Evolutionary conservation across 108 stramenopile species (phyloP), one percentile per base, ranked within the genome.

Genomic region (Cylindrotheca closterium): DNA sequence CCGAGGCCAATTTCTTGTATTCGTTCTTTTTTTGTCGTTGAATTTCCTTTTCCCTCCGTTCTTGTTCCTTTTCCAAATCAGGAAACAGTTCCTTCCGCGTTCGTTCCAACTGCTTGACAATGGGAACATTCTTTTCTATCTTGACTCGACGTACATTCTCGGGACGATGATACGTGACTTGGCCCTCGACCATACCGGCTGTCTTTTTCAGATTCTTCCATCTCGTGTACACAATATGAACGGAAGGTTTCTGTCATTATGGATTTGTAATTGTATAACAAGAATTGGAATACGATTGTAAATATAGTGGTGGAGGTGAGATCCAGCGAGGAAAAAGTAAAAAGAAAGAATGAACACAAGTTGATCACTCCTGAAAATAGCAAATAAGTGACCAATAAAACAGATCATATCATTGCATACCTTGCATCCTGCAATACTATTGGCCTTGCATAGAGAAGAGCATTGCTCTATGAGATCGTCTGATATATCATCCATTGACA

Each of bases 171-270:
- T 63, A 94, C 4, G 84, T 73, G 8, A 94, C 93, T 70, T 83
- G 80, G 4, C 93, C 93, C 26, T 84, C 87, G 7, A 85, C 86
- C 89, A 89, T 91, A 3, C 58, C 58, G 7, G 74, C 55, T 4
- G 89, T 89, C 77, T 85, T 92, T 75, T 77, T 89, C 60, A 75
- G 74, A 65, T 93, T 91, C 71, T 91, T 89, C 89, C 89, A 91
- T 63, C 89, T 68, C 10, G 93, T 94, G 58, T 91, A 94, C 1
- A 94, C 86, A 7, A 94, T 78, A 31, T 86, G 84, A 3, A 93
- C 92, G 7, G 66, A 70, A 5, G 59, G 57, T 68, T 79, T 82
- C 63, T 68, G 23, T 8, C 8, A 10, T 24, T 8, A 61, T n/a
- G n/a, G n/a, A n/a, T n/a, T n/a, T n/a, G n/a, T n/a, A n/a, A n/a